Base-by-base conservation (phyloP, 805 yeast genomes). In the Sungouiella thailandica region DNA sequence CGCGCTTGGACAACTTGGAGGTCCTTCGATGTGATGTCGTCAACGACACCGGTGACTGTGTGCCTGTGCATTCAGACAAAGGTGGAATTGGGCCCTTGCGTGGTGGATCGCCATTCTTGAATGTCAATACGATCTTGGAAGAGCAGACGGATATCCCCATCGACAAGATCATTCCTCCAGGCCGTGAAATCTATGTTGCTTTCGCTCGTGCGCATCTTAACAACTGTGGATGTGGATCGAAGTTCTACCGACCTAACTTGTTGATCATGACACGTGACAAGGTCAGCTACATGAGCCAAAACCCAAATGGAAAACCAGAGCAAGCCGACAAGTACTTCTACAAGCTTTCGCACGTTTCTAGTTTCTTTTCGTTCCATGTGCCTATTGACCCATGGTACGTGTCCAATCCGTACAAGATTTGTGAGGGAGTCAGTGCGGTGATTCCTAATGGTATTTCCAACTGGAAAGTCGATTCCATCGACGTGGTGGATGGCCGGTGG, bases 361-460 rank as follows among this genome's bases (percentile, higher is more conserved):
- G 22, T 10, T 31, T 31, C 29, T 19, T 31, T 28, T 25, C 29
- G 4, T 18, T 31, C 7, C 17, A 17, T 9, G 34, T 31, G 4
- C 22, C 17, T 7, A 25, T 25, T 17, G 17, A 13, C n/a, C 34
- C 34, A 2, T 55, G 60, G 64, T 68, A 68, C 38, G 61, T 66
- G 37, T 58, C 55, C 8, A 36, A 58, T 25, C 53, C 57, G 17
- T 36, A 37, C 5, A 41, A 50, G 2, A 35, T 56, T 5, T 65
- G 52, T 60, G 39, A 40, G 4, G 65, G 62, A 4, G 54, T 64
- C 8, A 68, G 62, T 32, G 70, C 66, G 2, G 53, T 70, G 12
- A 62, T 68, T 12, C 72, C 75, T 1, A 70, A 69, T 39, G 69
- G 72, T 6, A 62, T 71, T 13, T 55, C 72, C 3, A 57, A 53